Base-by-base conservation (phyloP, 1,284 basidiomycete genomes). In the Sphaerobolus stellatus region DNA sequence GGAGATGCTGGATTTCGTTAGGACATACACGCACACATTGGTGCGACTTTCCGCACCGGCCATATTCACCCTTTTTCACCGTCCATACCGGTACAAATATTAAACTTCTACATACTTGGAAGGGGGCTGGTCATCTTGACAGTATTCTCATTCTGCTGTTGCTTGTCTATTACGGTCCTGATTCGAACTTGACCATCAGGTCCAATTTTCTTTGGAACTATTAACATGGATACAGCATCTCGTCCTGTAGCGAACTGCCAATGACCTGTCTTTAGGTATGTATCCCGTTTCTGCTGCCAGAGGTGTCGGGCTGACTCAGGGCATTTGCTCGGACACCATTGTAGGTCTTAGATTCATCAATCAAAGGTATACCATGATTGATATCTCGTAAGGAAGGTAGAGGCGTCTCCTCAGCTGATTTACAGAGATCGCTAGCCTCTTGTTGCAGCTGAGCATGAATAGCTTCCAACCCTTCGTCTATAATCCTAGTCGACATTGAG, bases 1-100 rank as follows among this genome's bases (percentile, higher is more conserved):
- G 6, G 81, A 81, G 29, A 84, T 74, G 62, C 76, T 78, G 34
- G 41, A n/a, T n/a, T n/a, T n/a, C n/a, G n/a, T n/a, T n/a, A n/a
- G n/a, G n/a, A n/a, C n/a, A n/a, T n/a, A n/a, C n/a, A n/a, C n/a
- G n/a, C n/a, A n/a, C n/a, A n/a, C n/a, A n/a, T n/a, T n/a, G n/a
- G n/a, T n/a, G n/a, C n/a, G n/a, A n/a, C n/a, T n/a, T n/a, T n/a
- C n/a, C n/a, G n/a, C n/a, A n/a, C n/a, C n/a, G n/a, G n/a, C n/a
- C n/a, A n/a, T n/a, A n/a, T n/a, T n/a, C n/a, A n/a, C n/a, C n/a
- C n/a, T n/a, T n/a, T n/a, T n/a, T n/a, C n/a, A n/a, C n/a, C n/a
- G n/a, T n/a, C n/a, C n/a, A n/a, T n/a, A n/a, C n/a, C n/a, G n/a
- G n/a, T n/a, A n/a, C n/a, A n/a, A n/a, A n/a, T n/a, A n/a, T n/a